Conservation (phyloP, 2,329 filamentous ascomycete species). For the Calonectria pseudoreteaudii region DNA sequence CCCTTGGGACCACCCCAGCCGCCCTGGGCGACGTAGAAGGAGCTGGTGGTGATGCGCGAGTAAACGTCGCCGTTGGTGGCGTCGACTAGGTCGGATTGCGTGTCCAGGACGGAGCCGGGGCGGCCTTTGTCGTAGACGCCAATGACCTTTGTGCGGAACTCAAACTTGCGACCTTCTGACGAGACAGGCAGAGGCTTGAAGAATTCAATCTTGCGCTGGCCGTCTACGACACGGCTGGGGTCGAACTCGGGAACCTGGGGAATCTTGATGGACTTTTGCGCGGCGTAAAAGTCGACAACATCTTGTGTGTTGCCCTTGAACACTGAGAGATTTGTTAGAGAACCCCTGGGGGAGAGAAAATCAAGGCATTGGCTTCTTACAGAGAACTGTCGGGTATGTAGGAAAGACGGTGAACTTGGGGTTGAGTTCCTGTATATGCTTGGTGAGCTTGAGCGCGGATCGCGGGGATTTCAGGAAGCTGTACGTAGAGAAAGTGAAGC, state of each 20-base stretch:
- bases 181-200: conserved; percentile 79
- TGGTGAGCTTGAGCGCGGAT: conserved; percentile 40
- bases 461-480: background rate
- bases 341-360: background rate
- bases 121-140: conserved; percentile 93
- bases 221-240: conserved; percentile 80
- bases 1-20: conserved; percentile 93
- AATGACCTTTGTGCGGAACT: conserved; percentile 80
- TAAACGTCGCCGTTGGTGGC: conserved; percentile 77
- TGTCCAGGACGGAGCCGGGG: conserved; percentile 73
- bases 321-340: conserved; percentile 48
- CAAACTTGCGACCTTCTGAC: conserved; percentile 79
- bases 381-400: conserved; percentile 85
- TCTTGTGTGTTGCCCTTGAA: conserved; percentile 84
- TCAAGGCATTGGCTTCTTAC: conserved; percentile 55
- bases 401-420: conserved; percentile 90
- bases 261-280: conserved; percentile 74
- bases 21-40: conserved; percentile 84
- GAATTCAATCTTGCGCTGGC: conserved; percentile 84
- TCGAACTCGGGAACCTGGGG: conserved; percentile 84
- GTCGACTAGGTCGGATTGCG: conserved; percentile 80
- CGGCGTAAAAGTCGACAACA: conserved; percentile 86
- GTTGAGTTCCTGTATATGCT: conserved; percentile 93
- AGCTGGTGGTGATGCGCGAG: conserved; percentile 74
- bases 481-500: conserved; percentile 67